These are phyloP conservation scores for Debaryomyces singareniensis DNA, from an alignment of 1,139 yeast genomes.

Conservation along the genomic window DNA sequence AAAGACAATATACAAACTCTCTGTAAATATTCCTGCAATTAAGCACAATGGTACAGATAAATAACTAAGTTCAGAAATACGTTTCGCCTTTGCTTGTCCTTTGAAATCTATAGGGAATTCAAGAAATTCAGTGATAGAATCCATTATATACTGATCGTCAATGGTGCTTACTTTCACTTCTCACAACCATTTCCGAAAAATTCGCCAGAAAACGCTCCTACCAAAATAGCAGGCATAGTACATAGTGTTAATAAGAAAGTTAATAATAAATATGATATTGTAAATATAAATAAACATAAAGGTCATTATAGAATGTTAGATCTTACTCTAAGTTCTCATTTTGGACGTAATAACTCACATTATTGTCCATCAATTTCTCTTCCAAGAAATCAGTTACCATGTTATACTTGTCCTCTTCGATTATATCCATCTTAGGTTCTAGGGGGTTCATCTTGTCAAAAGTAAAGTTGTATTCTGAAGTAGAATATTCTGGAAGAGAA, in stretches of 20 bases:
- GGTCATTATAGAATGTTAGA: slow-evolving; percentile 1
- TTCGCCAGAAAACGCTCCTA: too few relatives aligned
- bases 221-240: too few relatives aligned
- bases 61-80: slow-evolving; percentile 13
- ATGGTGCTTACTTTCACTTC: too few relatives aligned
- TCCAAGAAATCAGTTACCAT: slow-evolving; percentile 37
- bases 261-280: too few relatives aligned
- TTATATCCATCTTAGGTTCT: slow-evolving; percentile 14
- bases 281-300: neutral
- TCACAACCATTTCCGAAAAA: too few relatives aligned
- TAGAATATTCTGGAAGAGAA: slow-evolving; percentile 21
- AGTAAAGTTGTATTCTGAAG: slow-evolving; percentile 13
- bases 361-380: slow-evolving; percentile 33
- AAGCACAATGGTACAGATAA: slow-evolving; percentile 28
- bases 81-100: slow-evolving; percentile 46
- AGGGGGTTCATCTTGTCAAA: slow-evolving; percentile 13
- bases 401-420: slow-evolving; percentile 35
- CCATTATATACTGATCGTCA: slow-evolving; percentile 2
- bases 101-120: slow-evolving; percentile 60
- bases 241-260: too few relatives aligned
- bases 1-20: slow-evolving; percentile 30
- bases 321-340: slow-evolving; percentile 4
- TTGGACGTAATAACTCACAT: slow-evolving; percentile 24
- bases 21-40: slow-evolving; percentile 39
- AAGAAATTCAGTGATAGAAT: slow-evolving; percentile 4